Base-by-base conservation (phyloP, 1,284 basidiomycete species). In the Rhodotorula glutinis region DNA sequence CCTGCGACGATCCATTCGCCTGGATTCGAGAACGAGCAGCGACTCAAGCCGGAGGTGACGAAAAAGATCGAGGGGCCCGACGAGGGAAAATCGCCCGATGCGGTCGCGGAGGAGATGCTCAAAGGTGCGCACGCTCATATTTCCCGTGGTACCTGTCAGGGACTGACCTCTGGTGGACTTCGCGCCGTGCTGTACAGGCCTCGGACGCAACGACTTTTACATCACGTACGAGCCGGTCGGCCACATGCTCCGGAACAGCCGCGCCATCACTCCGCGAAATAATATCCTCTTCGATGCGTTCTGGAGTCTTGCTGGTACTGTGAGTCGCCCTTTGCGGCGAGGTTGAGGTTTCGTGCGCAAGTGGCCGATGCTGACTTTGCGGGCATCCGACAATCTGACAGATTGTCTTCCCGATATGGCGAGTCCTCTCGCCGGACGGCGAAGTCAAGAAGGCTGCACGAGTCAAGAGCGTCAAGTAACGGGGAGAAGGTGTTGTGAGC, bases 1-100 rank as follows among this genome's bases (percentile, higher is more conserved):
- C 92, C 93, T 0, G 85, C 85, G 0, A 93, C 91, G 0, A 96
- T 98, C 80, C 84, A 84, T 67, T 87, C 86, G 0, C 90, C 92
- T 0, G 92, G 92, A 0, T 89, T 84, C 73, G 86, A 87, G 17
- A 83, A 85, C 71, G 94, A 97, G 77, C 87, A 91, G 76, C 86
- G 85, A 77, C 84, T 83, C 44, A 97, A 97, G 76, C 94, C 92
- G 0, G 82, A 82, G 43, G 82, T 97, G 61, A 89, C 87, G 4
- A 83, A 85, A 70, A 86, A 89, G 74, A 88, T 97, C 52, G 94
- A 96, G 77, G 89, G 89, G 62, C 79, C 81, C 1, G 94, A 94
- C 76, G 82, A 81, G 27, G 86, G 87, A 0, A 75, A 86, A 62
- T 84, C 84, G 4, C 83, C 91, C 0, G 89, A 89, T 53, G 80